Conservation (phyloP, 345 rosid species). For the Syzygium aqueum region DNA sequence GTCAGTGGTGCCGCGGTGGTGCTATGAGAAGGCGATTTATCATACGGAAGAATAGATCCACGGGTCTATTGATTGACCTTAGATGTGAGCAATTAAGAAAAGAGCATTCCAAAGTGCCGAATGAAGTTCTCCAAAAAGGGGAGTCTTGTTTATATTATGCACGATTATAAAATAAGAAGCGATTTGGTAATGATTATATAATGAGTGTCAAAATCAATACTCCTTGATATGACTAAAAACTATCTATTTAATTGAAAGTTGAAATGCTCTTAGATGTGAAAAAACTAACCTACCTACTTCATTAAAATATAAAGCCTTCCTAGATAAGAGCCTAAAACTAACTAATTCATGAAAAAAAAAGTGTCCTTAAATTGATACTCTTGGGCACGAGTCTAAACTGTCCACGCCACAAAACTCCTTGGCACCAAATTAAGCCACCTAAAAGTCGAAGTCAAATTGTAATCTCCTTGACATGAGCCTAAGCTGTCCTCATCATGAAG, state of each 20-base stretch:
- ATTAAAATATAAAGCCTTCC: neutral
- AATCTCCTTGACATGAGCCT: neutral
- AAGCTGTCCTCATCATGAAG: neutral
- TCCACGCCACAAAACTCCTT: neutral
- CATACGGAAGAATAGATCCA: neutral
- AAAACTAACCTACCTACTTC: neutral
- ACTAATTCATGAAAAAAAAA: neutral
- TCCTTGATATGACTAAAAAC: neutral
- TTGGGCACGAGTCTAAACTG: neutral
- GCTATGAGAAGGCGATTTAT: neutral
- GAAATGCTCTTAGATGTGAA: neutral
- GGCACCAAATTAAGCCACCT: neutral
- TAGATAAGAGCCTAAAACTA: neutral
- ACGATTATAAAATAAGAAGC: too few relatives aligned
- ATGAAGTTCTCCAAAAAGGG: fast-evolving
- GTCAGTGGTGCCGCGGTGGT: neutral
- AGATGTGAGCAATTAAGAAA: neutral
- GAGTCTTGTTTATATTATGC: neutral
- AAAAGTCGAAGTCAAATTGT: neutral
- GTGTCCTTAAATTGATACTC: neutral
- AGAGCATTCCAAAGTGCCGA: neutral
- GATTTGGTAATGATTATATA: neutral
- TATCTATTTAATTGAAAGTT: neutral
- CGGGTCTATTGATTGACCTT: neutral
- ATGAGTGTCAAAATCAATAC: neutral